These are phyloP conservation scores for Calvatia gigantea DNA, from an alignment of 768 basidiomycete species.

Conservation along the genomic window DNA sequence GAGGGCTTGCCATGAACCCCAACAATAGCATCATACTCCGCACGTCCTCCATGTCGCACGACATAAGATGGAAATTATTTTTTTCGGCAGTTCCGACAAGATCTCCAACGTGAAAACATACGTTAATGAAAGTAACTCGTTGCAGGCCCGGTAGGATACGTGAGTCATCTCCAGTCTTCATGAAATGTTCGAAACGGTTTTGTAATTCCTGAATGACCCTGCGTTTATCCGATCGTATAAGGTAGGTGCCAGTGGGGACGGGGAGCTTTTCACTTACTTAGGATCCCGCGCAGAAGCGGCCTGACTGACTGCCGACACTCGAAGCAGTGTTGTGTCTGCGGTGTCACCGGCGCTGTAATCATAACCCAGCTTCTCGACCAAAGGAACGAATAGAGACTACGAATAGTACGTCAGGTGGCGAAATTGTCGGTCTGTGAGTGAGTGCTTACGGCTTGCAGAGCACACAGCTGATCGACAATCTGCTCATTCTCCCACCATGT, in stretches of 20 bases:
- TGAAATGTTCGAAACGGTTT: conserved; percentile 65
- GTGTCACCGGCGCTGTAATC: conserved; percentile 66
- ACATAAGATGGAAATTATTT: conserved; percentile 42
- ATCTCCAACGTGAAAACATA: conserved; percentile 26
- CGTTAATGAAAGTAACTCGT: conserved; percentile 46
- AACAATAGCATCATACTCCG: conserved; percentile 72
- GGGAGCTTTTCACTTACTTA: conserved; percentile 17
- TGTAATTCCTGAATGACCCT: conserved; percentile 76
- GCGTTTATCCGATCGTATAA: conserved; percentile 5
- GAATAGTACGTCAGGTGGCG: conserved; percentile 7
- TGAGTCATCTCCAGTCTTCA: conserved; percentile 71
- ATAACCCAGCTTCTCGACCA: conserved; percentile 78
- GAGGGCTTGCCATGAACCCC: conserved; percentile 67
- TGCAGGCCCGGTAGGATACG: conserved; percentile 80
- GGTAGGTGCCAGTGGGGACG: not conserved
- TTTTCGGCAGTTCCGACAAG: not conserved
- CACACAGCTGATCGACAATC: conserved; percentile 50
- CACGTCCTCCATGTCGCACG: conserved; percentile 67
- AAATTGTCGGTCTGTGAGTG: not conserved
- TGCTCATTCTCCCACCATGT: conserved; percentile 84
- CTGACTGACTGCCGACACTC: conserved; percentile 66
- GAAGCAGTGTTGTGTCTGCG: conserved; percentile 64
- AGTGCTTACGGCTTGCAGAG: conserved; percentile 52
- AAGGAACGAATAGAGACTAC: conserved; percentile 65
- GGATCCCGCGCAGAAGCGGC: conserved; percentile 32